Evolutionary conservation across 768 basidiomycete genomes (phyloP), one percentile per base, ranked within the genome.

Genomic region (Tricholoma saponaceum): DNA sequence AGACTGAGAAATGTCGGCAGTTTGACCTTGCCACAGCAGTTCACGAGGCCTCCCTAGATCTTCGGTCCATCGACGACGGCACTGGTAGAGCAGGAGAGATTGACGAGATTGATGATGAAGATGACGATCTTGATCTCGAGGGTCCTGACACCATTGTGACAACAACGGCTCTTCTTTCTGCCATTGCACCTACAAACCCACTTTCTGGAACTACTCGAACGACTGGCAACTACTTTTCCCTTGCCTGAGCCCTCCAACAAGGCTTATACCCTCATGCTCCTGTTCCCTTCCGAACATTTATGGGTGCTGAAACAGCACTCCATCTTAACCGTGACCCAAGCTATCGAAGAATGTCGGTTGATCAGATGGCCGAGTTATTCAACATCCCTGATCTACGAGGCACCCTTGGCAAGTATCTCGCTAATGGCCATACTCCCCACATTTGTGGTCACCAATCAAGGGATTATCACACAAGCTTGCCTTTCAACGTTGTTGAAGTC

Each of bases 1-100:
- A 64, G 0, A 22, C 43, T 2, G 73, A 76, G n/a, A 72, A 68
- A 55, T 57, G 68, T n/a, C 52, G 6, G 10, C 18, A 7, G 20
- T 43, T 43, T 43, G 41, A 43, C 5, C 41, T 43, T 43, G 41
- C 18, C 58, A 69, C 65, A 20, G 39, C 62, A 2, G 62, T 67
- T 23, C 49, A 22, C 10, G 56, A 62, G 7, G 58, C 60, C 14
- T 44, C 18, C 13, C 32, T 44, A 18, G 55, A 62, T 16, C 12
- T 60, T 13, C 33, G 18, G 41, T 10, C 20, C 12, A 35, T 35
- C 14, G 35, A 35, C 14, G 35, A 13, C 20, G 18, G n/a, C 20
- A 18, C 41, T 43, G 3, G 18, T 7, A 10, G 20, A 8, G 41
- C 20, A 18, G 41, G 41, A 43, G 41, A 43, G 41, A 20, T 43